A percentile compares a stretch with the other conserved stretches of the same genome.
phyloP scores from a whole-genome alignment of 257 asterid genomes.

The Rhazya stricta region DNA sequence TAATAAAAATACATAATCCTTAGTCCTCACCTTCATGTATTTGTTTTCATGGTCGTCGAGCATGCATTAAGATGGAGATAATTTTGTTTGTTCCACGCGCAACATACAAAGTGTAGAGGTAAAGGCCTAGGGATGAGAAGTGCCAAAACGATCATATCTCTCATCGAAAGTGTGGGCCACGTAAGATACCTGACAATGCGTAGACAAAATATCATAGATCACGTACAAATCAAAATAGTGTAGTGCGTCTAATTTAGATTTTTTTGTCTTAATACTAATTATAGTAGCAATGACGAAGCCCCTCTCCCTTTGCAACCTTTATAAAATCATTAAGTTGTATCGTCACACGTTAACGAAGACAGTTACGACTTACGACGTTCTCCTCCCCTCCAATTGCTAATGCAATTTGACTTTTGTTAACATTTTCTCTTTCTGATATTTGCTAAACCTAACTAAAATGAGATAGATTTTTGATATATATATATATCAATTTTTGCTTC shows the following conservation, averaged over 20 bases:
- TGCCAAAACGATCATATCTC: conserved; percentile 13
- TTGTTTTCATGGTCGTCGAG: no score
- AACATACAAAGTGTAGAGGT: neutral
- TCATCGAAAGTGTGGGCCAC: conserved; percentile 5
- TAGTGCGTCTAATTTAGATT: conserved; percentile 7
- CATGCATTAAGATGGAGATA: neutral
- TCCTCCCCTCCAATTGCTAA: neutral
- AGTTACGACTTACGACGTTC: neutral
- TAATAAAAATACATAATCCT: no score
- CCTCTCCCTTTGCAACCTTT: neutral
- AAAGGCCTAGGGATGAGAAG: conserved; percentile 9
- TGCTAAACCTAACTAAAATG: no score
- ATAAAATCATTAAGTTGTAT: neutral
- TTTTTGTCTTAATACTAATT: conserved; percentile 10
- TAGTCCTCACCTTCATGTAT: no score
- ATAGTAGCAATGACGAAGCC: conserved; percentile 8
- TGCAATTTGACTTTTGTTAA: neutral
- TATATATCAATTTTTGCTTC: no score
- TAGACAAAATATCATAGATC: neutral
- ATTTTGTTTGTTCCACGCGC: conserved; percentile 6
- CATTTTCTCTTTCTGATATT: neutral
- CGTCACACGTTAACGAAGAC: neutral
- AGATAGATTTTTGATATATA: no score
- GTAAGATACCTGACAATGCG: neutral
- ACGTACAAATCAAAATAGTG: conserved; percentile 1